A percentile compares a stretch with the other conserved stretches of the same genome.
Evolutionary conservation across 1,139 yeast species (phyloP).

Genomic region (Scheffersomyces lignicola): DNA sequence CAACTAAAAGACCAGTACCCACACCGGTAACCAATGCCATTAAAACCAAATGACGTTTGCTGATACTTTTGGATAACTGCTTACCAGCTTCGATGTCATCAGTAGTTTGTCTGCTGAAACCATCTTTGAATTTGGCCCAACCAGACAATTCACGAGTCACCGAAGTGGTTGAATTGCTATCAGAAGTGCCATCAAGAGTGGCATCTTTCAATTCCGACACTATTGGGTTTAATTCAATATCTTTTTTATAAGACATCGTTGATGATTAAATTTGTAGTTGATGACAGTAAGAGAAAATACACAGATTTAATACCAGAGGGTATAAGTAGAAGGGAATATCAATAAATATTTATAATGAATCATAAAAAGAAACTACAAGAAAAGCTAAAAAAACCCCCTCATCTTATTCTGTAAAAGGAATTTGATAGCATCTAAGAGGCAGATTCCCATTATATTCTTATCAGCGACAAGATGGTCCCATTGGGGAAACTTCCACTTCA

Average conservation of each 20-base stretch:
- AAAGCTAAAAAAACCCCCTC: too few species aligned
- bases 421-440: constrained; percentile 1
- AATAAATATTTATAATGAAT: too few species aligned
- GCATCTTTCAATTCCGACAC: constrained; percentile 18
- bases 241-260: constrained; percentile 5
- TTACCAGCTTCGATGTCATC: constrained; percentile 26
- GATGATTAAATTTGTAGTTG: too few species aligned
- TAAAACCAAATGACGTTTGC: constrained; percentile 34
- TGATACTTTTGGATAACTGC: constrained; percentile 32
- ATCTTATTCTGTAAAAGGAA: constrained; percentile 2
- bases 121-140: constrained; percentile 29
- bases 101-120: constrained; percentile 26
- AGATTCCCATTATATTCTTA: background rate
- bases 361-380: too few species aligned
- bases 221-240: constrained; percentile 17
- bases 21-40: constrained; percentile 43
- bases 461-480: background rate
- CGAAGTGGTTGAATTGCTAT: constrained; percentile 6
- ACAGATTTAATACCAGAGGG: too few species aligned
- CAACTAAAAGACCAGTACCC: constrained; percentile 45
- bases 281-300: too few species aligned
- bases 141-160: constrained; percentile 12
- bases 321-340: too few species aligned
- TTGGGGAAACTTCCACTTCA: background rate
- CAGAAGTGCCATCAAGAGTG: constrained; percentile 3